phyloP scores from a whole-genome alignment of 192 early-diverging fungal genomes.

The Piromyces finnis region DNA sequence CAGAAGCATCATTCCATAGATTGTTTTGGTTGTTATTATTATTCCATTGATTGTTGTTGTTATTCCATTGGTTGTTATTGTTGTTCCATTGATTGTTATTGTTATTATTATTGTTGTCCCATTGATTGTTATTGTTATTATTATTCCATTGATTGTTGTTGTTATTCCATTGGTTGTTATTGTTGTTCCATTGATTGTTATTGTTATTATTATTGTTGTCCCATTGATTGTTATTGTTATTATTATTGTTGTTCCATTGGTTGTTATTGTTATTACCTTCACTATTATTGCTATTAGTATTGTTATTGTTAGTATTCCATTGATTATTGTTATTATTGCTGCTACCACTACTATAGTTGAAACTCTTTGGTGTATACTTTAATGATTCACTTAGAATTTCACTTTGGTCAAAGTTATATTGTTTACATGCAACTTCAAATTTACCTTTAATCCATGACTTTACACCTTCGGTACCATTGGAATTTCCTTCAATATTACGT shows the following conservation, averaged over 20 bases:
- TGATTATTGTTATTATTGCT: not conserved
- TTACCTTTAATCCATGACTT: not conserved
- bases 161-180: too few relatives aligned
- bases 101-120: not conserved
- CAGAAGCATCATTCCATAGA: not conserved
- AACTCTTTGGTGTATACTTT: not conserved
- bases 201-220: not conserved
- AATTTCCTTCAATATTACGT: not conserved
- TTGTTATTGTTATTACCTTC: too few relatives aligned
- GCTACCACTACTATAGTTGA: not conserved
- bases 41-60: not conserved
- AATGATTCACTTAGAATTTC: not conserved
- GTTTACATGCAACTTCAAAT: not conserved
- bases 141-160: too few relatives aligned
- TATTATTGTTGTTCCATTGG: not conserved
- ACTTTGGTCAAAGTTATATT: not conserved
- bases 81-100: not conserved
- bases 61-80: too few relatives aligned
- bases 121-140: not conserved
- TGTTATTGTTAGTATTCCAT: not conserved
- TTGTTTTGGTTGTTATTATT: not conserved
- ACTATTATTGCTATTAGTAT: not conserved
- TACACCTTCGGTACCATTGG: not conserved
- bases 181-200: too few relatives aligned
- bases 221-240: too few relatives aligned